Evolutionary conservation across 2,329 filamentous ascomycete species (phyloP), one percentile per base, ranked within the genome.

Genomic region (Stachybotrys elegans): DNA sequence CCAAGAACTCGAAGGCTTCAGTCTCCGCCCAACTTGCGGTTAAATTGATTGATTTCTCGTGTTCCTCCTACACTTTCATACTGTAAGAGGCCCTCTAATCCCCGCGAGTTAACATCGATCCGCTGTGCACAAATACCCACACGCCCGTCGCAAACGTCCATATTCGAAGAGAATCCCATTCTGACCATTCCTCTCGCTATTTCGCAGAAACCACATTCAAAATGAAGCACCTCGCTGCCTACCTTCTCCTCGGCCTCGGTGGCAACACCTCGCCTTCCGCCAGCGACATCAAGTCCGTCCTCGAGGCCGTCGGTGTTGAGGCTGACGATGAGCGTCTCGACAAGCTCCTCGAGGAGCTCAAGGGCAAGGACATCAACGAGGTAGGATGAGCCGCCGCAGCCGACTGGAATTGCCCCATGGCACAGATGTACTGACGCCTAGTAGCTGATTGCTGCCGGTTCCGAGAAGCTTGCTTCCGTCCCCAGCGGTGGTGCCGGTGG

Each of bases 201-300:
- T n/a, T 16, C 39, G 36, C 57, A 65, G 60, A 66, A 71, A 66
- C 49, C 49, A 58, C 62, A 55, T 60, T 62, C 71, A 95, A 84
- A 89, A 97, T 98, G 93, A 97, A 98, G 91, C 86, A 97, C 79
- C 86, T 98, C 79, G 93, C 93, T 71, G 92, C 93, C 71, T 97
- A 95, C 84, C 90, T 98, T 68, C 92, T 98, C 69, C 88, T 97
- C 73, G 76, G 78, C 77, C 86, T 97, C 61, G 92, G 81, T 71
- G 93, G 93, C 76, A 97, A 96, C 83, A 71, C 80, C 77, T 83
- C 83, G 55, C 93, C 93, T 62, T 90, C 87, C 55, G 88, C 87
- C 63, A 71, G 72, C 57, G 91, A 97, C 69, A 76, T 98, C 81
- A 93, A 88, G 79, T 69, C 66, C 53, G 90, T 98, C 63, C 88